A percentile compares a stretch with the other conserved stretches of the same genome.
Evolutionary conservation across 2,329 filamentous ascomycete species (phyloP).

Genomic region (Magnaporthiopsis incrustans): DNA sequence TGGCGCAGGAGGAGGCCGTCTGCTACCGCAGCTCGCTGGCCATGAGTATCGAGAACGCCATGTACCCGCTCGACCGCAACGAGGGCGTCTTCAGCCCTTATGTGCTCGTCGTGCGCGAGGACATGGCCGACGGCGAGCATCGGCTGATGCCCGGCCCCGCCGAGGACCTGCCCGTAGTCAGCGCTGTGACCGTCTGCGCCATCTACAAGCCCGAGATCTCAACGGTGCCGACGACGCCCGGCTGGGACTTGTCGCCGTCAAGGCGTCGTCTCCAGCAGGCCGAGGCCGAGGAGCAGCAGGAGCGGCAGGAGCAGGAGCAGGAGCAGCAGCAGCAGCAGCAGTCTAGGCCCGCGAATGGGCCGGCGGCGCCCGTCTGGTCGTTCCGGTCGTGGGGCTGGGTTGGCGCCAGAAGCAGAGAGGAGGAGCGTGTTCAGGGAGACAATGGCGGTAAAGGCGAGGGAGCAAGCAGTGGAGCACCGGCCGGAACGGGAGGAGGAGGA

Average conservation of each 20-base stretch:
- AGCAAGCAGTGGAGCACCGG: too few species aligned
- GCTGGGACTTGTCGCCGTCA: background rate
- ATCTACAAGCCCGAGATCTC: conserved; percentile 18
- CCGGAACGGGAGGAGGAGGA: background rate
- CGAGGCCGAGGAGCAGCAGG: background rate
- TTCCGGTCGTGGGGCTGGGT: background rate
- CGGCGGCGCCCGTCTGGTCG: too few species aligned
- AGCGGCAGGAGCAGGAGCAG: background rate
- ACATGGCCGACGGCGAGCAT: conserved; percentile 14
- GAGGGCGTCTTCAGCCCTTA: conserved; percentile 23
- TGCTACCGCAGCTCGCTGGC: conserved; percentile 54
- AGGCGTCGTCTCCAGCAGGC: background rate
- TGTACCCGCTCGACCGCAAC: conserved; percentile 17
- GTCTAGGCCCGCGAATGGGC: too few species aligned
- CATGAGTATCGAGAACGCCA: conserved; percentile 31
- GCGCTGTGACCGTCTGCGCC: conserved; percentile 54
- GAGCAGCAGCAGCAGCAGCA: background rate
- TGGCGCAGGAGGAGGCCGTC: conserved; percentile 62
- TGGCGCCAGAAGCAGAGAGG: too few species aligned
- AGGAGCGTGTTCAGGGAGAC: background rate
- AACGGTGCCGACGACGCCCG: background rate
- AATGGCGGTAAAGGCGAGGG: background rate
- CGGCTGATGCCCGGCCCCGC: conserved; percentile 4
- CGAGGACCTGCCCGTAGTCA: conserved; percentile 40
- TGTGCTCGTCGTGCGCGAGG: conserved; percentile 23